Evolutionary conservation across 306 rosid genomes (phyloP).

Genomic region (Glycine latifolia): DNA sequence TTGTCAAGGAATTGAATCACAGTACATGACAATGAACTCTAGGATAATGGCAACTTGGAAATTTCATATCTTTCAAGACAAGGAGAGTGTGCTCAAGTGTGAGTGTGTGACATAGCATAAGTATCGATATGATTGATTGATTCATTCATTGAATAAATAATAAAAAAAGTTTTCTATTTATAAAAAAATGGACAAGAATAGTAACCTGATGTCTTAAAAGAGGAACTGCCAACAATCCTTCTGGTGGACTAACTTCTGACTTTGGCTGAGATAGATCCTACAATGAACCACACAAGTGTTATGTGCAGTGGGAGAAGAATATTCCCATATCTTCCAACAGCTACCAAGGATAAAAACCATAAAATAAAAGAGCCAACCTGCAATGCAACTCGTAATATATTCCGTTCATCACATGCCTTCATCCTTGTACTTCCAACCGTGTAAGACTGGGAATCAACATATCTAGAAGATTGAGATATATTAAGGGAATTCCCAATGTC

Average conservation of each 20-base stretch:
- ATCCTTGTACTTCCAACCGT: constrained; percentile 58
- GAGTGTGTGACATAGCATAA: not conserved
- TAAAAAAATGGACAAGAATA: constrained; percentile 34
- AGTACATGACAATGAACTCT: constrained; percentile 9
- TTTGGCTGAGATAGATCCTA: constrained; percentile 83
- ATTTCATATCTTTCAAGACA: constrained; percentile 7
- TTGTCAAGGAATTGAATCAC: not conserved
- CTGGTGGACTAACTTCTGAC: constrained; percentile 71
- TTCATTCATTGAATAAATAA: constrained; percentile 25
- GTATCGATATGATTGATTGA: not conserved
- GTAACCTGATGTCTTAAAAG: constrained; percentile 78
- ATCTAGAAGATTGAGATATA: constrained; percentile 52
- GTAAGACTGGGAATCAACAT: constrained; percentile 42
- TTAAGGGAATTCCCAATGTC: constrained; percentile 51
- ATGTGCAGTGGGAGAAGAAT: constrained; percentile 24
- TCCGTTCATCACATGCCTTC: constrained; percentile 70
- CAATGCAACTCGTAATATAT: constrained; percentile 71
- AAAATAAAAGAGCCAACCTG: constrained; percentile 67
- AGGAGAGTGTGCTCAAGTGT: constrained; percentile 12
- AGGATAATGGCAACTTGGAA: constrained; percentile 1
- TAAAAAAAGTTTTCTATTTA: not conserved
- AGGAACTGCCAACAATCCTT: constrained; percentile 70
- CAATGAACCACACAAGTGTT: constrained; percentile 43
- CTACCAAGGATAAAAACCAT: constrained; percentile 23
- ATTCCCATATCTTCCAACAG: constrained; percentile 20